Base-by-base conservation (phyloP, 768 basidiomycete genomes). In the Chalciporus sphaerocephalus region DNA sequence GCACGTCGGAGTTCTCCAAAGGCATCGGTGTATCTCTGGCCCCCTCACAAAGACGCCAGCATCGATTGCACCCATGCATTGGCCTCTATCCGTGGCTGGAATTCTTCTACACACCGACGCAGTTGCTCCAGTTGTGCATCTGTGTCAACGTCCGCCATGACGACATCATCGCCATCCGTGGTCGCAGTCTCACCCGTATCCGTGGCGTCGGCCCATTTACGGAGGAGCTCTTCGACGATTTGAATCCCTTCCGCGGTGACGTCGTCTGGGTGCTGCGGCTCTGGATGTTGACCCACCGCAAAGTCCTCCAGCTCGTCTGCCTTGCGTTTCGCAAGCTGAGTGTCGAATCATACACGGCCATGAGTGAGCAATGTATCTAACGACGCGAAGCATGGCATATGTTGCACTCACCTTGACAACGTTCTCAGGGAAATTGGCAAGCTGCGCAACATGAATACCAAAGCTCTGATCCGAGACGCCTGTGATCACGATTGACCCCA, bases 361-460 rank as follows among this genome's bases (percentile, higher is more conserved):
- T n/a, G 30, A 32, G 30, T n/a, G 30, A 15, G 59, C 17, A 40
- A 49, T 18, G 21, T 25, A 30, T 33, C 37, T 39, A 30, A 40
- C 4, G 18, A 45, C 2, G 1, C 20, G 6, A 40, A 15, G 23
- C 13, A 27, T 16, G 13, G 25, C 17, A 10, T 1, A 23, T 18
- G 4, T 1, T 13, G 25, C 3, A 51, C 73, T 46, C 39, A 89
- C 87, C 74, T 87, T 90, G 48, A 98, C 79, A 10, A 98, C 94
- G 52, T 83, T 87, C 49, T 94, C 89, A 0, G 96, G 96, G 67
- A 99, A 99, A 65, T 97, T 94, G 4, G 95, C 95, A n/a, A 98
- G 73, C 61, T 92, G 79, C 0, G 96, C 96, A 13, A 99, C 96
- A 56, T 98, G 93, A 22, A 99, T 98, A 66, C 95, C 96, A 59